phyloP scores from a whole-genome alignment of 495 filamentous ascomycete species.

The Podospora fimiseda region DNA sequence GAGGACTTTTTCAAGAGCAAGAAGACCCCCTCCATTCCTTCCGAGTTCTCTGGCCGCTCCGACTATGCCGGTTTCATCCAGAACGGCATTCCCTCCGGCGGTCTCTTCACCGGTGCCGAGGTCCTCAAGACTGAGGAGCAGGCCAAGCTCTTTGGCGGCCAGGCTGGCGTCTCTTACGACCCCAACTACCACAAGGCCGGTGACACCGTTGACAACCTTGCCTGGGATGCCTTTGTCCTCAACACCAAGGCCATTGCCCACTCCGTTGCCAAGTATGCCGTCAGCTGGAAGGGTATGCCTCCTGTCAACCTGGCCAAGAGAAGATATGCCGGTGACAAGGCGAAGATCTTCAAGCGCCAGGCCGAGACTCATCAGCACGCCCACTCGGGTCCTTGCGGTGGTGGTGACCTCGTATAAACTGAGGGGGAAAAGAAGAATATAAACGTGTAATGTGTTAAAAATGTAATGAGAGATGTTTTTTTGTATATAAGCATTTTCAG shows the following conservation, averaged over 20 bases:
- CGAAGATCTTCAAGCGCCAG: conserved; percentile 9
- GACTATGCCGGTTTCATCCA: conserved; percentile 66
- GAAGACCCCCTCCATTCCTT: conserved; percentile 39
- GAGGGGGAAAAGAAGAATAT: not conserved
- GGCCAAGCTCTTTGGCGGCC: conserved; percentile 52
- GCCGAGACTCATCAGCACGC: conserved; percentile 3
- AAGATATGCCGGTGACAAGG: conserved; percentile 14
- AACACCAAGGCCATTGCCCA: conserved; percentile 58
- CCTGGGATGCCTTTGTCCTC: conserved; percentile 51
- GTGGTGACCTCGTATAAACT: conserved; percentile 6
- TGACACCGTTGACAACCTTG: conserved; percentile 56
- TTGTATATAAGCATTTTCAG: no score
- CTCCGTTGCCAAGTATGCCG: conserved; percentile 56
- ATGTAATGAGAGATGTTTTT: not conserved
- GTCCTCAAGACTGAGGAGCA: conserved; percentile 56
- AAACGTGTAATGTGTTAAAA: not conserved
- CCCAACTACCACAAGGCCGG: conserved; percentile 55
- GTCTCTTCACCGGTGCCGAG: conserved; percentile 66
- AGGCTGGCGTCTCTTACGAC: conserved; percentile 54
- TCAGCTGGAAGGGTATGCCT: conserved; percentile 36
- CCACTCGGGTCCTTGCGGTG: conserved; percentile 17
- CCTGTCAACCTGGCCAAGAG: conserved; percentile 1
- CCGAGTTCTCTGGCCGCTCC: conserved; percentile 56
- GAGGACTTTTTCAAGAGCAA: conserved; percentile 49
- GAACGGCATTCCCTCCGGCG: conserved; percentile 56